A percentile compares a stretch with the other conserved stretches of the same genome.
These are phyloP conservation scores for Pseudodiploospora longispora DNA, from an alignment of 2,329 filamentous ascomycete genomes.

Conservation along the genomic window DNA sequence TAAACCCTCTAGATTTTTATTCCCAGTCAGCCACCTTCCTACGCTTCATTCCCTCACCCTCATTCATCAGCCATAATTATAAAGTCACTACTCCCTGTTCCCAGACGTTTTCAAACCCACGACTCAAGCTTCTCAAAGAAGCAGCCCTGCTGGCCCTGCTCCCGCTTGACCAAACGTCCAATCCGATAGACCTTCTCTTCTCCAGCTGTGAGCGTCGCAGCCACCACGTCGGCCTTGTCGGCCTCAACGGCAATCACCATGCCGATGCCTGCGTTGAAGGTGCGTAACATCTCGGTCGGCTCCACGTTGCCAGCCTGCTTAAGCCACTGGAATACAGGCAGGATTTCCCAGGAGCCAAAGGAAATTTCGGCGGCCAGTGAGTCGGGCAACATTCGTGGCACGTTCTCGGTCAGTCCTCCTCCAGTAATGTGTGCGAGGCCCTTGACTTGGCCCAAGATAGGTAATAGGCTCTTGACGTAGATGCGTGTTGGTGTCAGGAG, in stretches of 20 bases:
- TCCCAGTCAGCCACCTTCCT: too few relatives aligned
- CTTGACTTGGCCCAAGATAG: conserved; percentile 64
- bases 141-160: conserved; percentile 26
- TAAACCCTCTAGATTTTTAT: too few relatives aligned
- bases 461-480: conserved; percentile 78
- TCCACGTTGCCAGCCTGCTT: conserved; percentile 64
- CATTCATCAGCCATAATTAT: too few relatives aligned
- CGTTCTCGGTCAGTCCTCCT: conserved; percentile 85
- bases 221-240: conserved; percentile 53
- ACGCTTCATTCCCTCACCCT: too few relatives aligned
- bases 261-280: conserved; percentile 90
- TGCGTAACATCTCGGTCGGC: conserved; percentile 74
- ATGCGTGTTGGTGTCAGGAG: conserved; percentile 87
- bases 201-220: conserved; percentile 46
- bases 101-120: conserved; percentile 16
- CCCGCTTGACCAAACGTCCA: conserved; percentile 59
- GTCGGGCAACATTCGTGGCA: conserved; percentile 83
- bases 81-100: background rate
- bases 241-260: conserved; percentile 81
- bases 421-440: conserved; percentile 96
- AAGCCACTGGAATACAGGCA: conserved; percentile 80
- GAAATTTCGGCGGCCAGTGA: conserved; percentile 75
- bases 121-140: conserved; percentile 26
- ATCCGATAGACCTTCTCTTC: conserved; percentile 70
- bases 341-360: conserved; percentile 65